phyloP scores from a whole-genome alignment of 129 eudicot genomes.

The Glebionis coronaria region DNA sequence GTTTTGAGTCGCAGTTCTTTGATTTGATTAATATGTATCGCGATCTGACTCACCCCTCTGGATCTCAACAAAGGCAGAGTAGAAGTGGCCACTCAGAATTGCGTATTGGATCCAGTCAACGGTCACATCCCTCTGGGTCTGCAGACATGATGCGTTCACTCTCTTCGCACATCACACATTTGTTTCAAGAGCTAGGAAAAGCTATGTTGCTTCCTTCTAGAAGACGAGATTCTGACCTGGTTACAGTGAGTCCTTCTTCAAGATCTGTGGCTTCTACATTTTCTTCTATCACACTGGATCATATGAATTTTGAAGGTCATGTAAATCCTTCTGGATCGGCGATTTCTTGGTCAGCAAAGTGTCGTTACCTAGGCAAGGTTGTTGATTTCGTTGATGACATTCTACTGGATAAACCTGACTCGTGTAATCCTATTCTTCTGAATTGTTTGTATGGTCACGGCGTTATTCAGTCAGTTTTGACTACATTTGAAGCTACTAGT shows the following conservation, averaged over 20 bases:
- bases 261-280: conserved; percentile 80
- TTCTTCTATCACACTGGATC: conserved; percentile 69
- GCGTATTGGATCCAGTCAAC: conserved; percentile 47
- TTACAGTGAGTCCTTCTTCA: conserved; percentile 71
- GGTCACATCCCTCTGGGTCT: conserved; percentile 39
- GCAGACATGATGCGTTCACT: conserved; percentile 77
- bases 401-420: conserved; percentile 77
- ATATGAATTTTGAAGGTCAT: conserved; percentile 82
- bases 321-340: conserved; percentile 65
- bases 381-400: conserved; percentile 76
- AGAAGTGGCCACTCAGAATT: too few relatives aligned
- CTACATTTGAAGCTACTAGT: conserved; percentile 96
- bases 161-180: conserved; percentile 74
- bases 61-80: conserved; percentile 46
- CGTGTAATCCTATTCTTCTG: conserved; percentile 74
- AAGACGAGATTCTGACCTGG: conserved; percentile 73
- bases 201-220: conserved; percentile 89
- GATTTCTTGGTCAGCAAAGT: conserved; percentile 72
- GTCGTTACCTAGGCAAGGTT: conserved; percentile 91
- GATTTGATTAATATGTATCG: conserved; percentile 75
- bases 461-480: conserved; percentile 71
- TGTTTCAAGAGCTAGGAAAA: conserved; percentile 96
- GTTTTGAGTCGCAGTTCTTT: conserved; percentile 88
- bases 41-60: conserved; percentile 70
- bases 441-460: conserved; percentile 88